These are phyloP conservation scores for Neurospora sp. DNA, from an alignment of 495 filamentous ascomycete species.

Conservation along the genomic window DNA sequence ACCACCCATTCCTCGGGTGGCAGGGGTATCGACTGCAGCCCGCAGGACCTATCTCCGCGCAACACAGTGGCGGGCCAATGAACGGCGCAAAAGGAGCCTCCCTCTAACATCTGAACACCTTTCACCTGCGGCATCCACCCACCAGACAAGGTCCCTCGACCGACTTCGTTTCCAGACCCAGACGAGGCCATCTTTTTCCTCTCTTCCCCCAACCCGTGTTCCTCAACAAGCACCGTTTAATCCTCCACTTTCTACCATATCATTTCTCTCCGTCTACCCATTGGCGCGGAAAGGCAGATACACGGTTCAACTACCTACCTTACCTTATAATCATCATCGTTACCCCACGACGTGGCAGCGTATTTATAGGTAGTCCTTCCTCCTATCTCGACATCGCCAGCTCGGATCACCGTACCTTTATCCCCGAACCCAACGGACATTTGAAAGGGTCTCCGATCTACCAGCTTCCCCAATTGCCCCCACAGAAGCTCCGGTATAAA, in stretches of 20 bases:
- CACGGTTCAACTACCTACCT: background rate
- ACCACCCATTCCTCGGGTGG: background rate
- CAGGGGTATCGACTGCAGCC: background rate
- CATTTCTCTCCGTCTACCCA: background rate
- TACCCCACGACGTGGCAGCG: background rate
- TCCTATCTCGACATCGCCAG: background rate
- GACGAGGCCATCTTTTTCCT: slow-evolving; percentile 4
- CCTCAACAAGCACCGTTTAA: background rate
- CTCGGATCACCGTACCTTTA: background rate
- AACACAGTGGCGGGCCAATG: background rate
- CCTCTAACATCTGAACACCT: slow-evolving; percentile 27
- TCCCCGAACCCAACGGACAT: background rate
- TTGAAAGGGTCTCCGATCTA: background rate
- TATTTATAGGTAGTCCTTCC: background rate
- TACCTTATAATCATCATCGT: background rate
- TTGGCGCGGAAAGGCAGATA: background rate
- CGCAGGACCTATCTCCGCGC: background rate
- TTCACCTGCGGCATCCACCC: slow-evolving; percentile 17
- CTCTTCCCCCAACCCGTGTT: background rate
- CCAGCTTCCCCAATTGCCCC: background rate
- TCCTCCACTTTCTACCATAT: background rate
- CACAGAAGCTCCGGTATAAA: background rate
- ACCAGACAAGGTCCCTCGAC: background rate
- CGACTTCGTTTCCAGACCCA: slow-evolving; percentile 1
- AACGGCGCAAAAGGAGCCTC: slow-evolving; percentile 5